These are phyloP conservation scores for Glycyrrhiza uralensis DNA, from an alignment of 306 rosid species.

Conservation along the genomic window DNA sequence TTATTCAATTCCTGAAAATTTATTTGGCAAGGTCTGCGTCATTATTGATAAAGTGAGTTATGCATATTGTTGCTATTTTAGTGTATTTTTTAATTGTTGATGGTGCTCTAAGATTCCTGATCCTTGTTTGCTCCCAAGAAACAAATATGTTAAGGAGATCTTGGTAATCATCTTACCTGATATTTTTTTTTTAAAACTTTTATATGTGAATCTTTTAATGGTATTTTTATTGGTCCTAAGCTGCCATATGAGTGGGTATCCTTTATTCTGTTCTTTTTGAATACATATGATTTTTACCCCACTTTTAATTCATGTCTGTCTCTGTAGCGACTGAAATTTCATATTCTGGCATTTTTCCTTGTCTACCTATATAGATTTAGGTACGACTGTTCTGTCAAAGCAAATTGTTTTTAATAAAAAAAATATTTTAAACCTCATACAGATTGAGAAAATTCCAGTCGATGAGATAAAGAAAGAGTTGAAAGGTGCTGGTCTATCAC, in stretches of 20 bases:
- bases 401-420: slow-evolving; percentile 2
- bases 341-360: neutral
- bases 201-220: neutral
- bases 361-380: slow-evolving; percentile 2
- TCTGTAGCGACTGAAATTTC: slow-evolving; percentile 13
- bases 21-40: slow-evolving; percentile 91
- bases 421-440: slow-evolving; percentile 16
- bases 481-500: slow-evolving; percentile 60
- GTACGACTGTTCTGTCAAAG: neutral
- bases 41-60: slow-evolving; percentile 90
- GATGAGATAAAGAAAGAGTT: slow-evolving; percentile 78
- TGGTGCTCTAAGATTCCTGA: neutral
- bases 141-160: slow-evolving; percentile 2
- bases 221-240: neutral
- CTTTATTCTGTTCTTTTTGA: neutral
- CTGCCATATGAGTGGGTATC: slow-evolving; percentile 4
- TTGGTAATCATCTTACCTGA: no score
- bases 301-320: neutral
- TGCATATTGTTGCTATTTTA: slow-evolving; percentile 8
- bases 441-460: slow-evolving; percentile 85
- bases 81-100: slow-evolving; percentile 10
- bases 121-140: slow-evolving; percentile 17
- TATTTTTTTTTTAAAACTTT: neutral
- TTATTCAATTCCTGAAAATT: slow-evolving; percentile 63
- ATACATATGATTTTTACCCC: neutral